Conservation (phyloP, 306 rosid genomes). For the Cucurbita ficifolia region DNA sequence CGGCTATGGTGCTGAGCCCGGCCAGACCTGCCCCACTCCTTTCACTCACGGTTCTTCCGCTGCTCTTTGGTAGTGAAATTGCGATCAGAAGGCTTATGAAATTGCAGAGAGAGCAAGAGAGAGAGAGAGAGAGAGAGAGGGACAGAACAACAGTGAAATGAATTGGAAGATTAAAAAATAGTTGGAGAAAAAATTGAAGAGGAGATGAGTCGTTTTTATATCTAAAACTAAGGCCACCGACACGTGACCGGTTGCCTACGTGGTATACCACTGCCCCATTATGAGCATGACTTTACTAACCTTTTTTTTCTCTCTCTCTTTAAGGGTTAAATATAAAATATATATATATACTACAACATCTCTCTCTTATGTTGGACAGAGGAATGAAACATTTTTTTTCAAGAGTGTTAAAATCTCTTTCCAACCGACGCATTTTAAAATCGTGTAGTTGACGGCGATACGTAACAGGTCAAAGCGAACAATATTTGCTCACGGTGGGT, state of each 20-base stretch:
- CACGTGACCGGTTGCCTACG: constrained; percentile 9
- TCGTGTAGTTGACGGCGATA: too few relatives aligned
- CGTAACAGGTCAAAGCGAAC: too few relatives aligned
- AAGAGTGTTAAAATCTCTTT: too few relatives aligned
- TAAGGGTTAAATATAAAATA: too few relatives aligned
- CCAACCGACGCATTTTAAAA: too few relatives aligned
- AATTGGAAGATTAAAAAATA: too few relatives aligned
- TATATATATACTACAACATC: too few relatives aligned
- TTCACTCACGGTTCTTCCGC: neutral
- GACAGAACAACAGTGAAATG: neutral
- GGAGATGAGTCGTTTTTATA: neutral
- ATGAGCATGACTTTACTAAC: neutral
- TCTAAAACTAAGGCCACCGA: neutral
- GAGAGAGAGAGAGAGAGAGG: neutral
- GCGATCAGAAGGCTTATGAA: neutral
- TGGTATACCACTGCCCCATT: neutral
- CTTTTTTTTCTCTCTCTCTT: neutral
- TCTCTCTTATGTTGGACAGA: too few relatives aligned
- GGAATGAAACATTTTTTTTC: too few relatives aligned
- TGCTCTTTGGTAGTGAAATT: neutral
- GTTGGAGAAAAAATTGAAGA: neutral
- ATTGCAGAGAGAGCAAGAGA: neutral
- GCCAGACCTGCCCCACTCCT: constrained; percentile 31
- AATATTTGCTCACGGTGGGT: too few relatives aligned
- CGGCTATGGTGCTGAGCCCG: constrained; percentile 25